Evolutionary conservation across 441 rosid genomes (phyloP).

Genomic region (Mallotus repandus): DNA sequence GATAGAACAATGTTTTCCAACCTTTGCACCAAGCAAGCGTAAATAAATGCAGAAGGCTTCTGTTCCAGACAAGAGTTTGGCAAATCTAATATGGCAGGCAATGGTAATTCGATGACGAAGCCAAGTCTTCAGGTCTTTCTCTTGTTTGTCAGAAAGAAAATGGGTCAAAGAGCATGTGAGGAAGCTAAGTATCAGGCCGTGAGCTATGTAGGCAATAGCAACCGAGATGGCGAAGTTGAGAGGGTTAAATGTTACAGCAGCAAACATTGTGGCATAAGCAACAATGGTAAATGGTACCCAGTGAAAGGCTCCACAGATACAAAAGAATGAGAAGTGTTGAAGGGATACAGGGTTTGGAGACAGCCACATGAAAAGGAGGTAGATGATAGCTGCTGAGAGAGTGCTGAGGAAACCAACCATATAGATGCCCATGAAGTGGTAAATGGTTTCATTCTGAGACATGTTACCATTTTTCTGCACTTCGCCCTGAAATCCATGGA

Average conservation of each 20-base stretch:
- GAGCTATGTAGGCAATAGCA: slow-evolving; percentile 46
- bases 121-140: slow-evolving; percentile 42
- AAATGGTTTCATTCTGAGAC: slow-evolving; percentile 27
- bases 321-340: slow-evolving; percentile 46
- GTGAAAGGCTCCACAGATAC: slow-evolving; percentile 62
- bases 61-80: slow-evolving; percentile 67
- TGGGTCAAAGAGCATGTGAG: slow-evolving; percentile 41
- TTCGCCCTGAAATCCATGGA: slow-evolving; percentile 33
- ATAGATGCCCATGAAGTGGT: slow-evolving; percentile 58
- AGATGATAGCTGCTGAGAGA: slow-evolving; percentile 49
- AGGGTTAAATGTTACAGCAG: slow-evolving; percentile 32
- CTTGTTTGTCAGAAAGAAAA: slow-evolving; percentile 36
- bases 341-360: slow-evolving; percentile 37
- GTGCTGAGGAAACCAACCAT: slow-evolving; percentile 55
- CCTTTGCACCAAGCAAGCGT: slow-evolving; percentile 54
- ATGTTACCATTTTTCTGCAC: not conserved
- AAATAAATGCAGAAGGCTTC: slow-evolving; percentile 62
- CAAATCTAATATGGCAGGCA: slow-evolving; percentile 65
- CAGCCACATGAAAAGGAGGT: slow-evolving; percentile 40
- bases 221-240: slow-evolving; percentile 36
- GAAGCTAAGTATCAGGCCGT: slow-evolving; percentile 56
- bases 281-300: slow-evolving; percentile 58
- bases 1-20: slow-evolving; percentile 63
- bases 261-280: slow-evolving; percentile 47
- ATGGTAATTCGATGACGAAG: slow-evolving; percentile 48